Percentiles rank a stretch among this genome's conserved stretches.
These are phyloP conservation scores for Borovskyia barvae DNA, from an alignment of 208 protist species.

Conservation along the genomic window DNA sequence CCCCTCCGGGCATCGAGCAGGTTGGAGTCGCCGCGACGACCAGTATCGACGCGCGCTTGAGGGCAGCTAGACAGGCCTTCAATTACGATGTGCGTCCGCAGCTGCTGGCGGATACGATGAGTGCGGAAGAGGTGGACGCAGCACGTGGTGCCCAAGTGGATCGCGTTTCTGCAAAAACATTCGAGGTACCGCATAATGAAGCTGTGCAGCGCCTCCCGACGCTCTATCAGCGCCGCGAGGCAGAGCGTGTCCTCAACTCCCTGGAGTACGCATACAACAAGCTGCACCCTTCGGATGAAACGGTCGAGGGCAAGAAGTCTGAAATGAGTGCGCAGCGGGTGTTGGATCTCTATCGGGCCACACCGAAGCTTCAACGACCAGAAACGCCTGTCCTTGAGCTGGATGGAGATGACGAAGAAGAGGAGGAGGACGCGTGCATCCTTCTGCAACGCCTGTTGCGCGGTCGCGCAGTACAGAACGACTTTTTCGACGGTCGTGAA, in stretches of 20 bases:
- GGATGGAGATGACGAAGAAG: constrained; percentile 80
- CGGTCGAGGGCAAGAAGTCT: not conserved
- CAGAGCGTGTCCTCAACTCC: constrained; percentile 71
- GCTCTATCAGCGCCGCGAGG: constrained; percentile 79
- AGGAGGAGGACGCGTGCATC: constrained; percentile 79
- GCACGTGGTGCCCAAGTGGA: constrained; percentile 48
- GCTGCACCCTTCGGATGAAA: constrained; percentile 35
- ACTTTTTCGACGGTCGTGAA: constrained; percentile 94
- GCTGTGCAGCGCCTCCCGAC: constrained; percentile 68
- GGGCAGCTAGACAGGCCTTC: constrained; percentile 17
- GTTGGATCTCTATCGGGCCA: constrained; percentile 85
- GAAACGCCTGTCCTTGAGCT: constrained; percentile 89
- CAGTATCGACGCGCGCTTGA: constrained; percentile 15
- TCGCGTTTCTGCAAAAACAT: constrained; percentile 34
- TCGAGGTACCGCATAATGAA: constrained; percentile 66
- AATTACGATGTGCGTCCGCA: constrained; percentile 87
- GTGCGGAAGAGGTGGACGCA: constrained; percentile 68
- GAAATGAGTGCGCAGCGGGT: constrained; percentile 39
- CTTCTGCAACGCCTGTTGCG: constrained; percentile 90
- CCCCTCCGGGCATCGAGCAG: constrained; percentile 11
- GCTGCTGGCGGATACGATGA: constrained; percentile 52
- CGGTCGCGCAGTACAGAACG: constrained; percentile 91
- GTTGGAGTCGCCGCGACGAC: not conserved
- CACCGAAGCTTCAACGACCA: constrained; percentile 84
- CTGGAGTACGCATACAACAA: constrained; percentile 78